Conservation (phyloP, 164 flowering plant genomes). For the Piper betle region DNA sequence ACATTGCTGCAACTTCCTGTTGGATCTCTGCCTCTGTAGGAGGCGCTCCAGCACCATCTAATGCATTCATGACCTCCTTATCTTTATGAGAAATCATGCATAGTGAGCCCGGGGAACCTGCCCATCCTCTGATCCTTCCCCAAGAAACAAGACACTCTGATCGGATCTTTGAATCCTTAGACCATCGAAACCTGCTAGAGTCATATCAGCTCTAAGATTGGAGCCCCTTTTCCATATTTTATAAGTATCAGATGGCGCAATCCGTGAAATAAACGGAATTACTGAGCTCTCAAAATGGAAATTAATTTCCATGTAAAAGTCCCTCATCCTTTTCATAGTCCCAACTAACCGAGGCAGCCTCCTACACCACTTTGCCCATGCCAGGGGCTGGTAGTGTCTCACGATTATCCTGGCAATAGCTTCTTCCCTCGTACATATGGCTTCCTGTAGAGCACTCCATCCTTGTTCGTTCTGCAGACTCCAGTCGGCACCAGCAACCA, state of each 20-base stretch:
- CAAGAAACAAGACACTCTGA: constrained; percentile 76
- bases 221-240: constrained; percentile 86
- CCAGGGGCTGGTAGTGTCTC: constrained; percentile 72
- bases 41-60: constrained; percentile 76
- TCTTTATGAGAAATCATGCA: constrained; percentile 74
- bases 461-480: constrained; percentile 70
- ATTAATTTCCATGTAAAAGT: constrained; percentile 85
- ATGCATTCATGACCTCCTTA: constrained; percentile 75
- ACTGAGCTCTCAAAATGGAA: constrained; percentile 92
- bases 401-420: constrained; percentile 58
- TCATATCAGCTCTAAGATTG: constrained; percentile 85
- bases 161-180: constrained; percentile 76
- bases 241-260: constrained; percentile 89
- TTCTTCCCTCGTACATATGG: constrained; percentile 63
- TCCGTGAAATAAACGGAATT: constrained; percentile 71
- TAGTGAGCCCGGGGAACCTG: constrained; percentile 60
- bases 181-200: constrained; percentile 88
- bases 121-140: constrained; percentile 88
- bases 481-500: constrained; percentile 87
- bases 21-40: constrained; percentile 62
- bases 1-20: constrained; percentile 82
- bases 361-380: constrained; percentile 92
- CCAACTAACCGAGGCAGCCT: constrained; percentile 67
- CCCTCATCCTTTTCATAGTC: constrained; percentile 73
- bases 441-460: constrained; percentile 90